Evolutionary conservation across 2,329 filamentous ascomycete species (phyloP).

Genomic region (Talaromyces funiculosus): DNA sequence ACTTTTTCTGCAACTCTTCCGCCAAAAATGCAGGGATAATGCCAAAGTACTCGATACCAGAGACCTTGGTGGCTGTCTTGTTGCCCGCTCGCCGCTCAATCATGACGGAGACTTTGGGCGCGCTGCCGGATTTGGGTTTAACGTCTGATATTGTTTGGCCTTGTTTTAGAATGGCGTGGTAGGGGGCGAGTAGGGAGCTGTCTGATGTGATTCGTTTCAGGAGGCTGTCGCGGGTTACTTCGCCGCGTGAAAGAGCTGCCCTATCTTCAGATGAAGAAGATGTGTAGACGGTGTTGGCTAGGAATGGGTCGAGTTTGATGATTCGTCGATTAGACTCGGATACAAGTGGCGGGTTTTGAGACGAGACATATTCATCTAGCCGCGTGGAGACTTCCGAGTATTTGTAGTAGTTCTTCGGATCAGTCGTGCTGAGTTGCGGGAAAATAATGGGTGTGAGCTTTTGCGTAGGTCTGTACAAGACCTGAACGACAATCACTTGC

Average conservation of each 20-base stretch:
- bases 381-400: constrained; percentile 54
- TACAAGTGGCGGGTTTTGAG: constrained; percentile 49
- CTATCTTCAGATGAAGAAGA: constrained; percentile 50
- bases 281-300: constrained; percentile 56
- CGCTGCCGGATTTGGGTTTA: constrained; percentile 57
- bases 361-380: constrained; percentile 54
- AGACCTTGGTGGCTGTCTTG: constrained; percentile 60
- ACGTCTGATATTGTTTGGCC: constrained; percentile 34
- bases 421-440: constrained; percentile 40
- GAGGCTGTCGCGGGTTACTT: constrained; percentile 55
- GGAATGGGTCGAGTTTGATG: constrained; percentile 56
- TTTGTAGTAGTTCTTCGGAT: constrained; percentile 53
- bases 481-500: constrained; percentile 44
- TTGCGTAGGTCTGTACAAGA: constrained; percentile 52
- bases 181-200: constrained; percentile 45
- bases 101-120: constrained; percentile 55
- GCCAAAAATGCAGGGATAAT: constrained; percentile 56
- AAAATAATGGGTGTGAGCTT: constrained; percentile 54
- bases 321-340: constrained; percentile 56
- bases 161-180: constrained; percentile 51
- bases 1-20: constrained; percentile 62
- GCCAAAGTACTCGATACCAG: constrained; percentile 56
- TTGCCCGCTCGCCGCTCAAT: constrained; percentile 62
- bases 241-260: constrained; percentile 52
- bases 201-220: constrained; percentile 54